A percentile compares a stretch with the other conserved stretches of the same genome.
Evolutionary conservation across 164 flowering plant genomes (phyloP).

Genomic region (Santalum album): DNA sequence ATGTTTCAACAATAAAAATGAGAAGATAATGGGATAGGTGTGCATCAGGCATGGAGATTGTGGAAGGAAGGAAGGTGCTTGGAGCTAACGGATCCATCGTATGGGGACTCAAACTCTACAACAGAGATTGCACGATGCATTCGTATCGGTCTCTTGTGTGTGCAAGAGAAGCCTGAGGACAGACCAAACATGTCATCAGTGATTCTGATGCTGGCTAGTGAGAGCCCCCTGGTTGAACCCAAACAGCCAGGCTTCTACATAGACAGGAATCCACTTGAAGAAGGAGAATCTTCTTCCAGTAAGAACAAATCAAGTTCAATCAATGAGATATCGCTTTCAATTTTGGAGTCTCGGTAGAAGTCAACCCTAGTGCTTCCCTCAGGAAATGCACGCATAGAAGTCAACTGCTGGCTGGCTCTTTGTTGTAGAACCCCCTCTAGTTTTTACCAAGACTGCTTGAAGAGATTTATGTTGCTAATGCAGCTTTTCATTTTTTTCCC

Average conservation of each 20-base stretch:
- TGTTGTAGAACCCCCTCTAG: no score
- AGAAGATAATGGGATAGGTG: neutral
- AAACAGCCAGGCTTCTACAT: neutral
- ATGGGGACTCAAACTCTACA: slow-evolving; percentile 1
- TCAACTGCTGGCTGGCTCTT: no score
- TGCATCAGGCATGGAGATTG: slow-evolving; percentile 22
- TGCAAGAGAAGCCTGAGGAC: slow-evolving; percentile 16
- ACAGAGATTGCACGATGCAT: slow-evolving; percentile 11
- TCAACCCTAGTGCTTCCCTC: no score
- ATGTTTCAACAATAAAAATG: neutral
- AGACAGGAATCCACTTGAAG: neutral
- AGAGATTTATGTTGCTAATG: no score
- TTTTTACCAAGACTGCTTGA: no score
- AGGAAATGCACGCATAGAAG: no score
- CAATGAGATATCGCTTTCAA: slow-evolving; percentile 14
- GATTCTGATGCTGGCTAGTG: neutral
- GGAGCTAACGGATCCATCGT: slow-evolving; percentile 16
- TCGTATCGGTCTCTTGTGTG: slow-evolving; percentile 22
- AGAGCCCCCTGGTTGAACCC: neutral
- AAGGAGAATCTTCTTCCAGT: slow-evolving; percentile 6
- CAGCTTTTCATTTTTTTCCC: no score
- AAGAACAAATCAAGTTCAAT: neutral
- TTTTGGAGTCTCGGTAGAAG: slow-evolving; percentile 11
- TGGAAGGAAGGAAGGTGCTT: slow-evolving; percentile 12
- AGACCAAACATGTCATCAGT: slow-evolving; percentile 11